phyloP scores from a whole-genome alignment of 2,329 filamentous ascomycete genomes.

The Colletotrichum cordylinicola region DNA sequence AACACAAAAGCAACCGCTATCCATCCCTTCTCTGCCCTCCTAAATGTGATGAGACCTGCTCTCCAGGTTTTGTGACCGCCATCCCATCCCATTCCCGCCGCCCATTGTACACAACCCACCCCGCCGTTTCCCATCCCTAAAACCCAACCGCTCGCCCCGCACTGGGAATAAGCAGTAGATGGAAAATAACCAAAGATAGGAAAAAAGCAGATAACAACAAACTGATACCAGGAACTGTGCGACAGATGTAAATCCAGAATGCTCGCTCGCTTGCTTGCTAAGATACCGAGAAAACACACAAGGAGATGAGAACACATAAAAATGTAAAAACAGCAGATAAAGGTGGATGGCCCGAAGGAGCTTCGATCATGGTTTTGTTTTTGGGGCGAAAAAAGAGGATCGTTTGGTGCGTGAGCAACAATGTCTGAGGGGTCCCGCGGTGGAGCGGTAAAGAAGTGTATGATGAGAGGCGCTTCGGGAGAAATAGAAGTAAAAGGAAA shows the following conservation, averaged over 20 bases:
- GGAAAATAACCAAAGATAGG: constrained; percentile 21
- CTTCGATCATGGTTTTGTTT: constrained; percentile 22
- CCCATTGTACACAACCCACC: constrained; percentile 8
- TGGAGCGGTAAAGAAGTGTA: constrained; percentile 34
- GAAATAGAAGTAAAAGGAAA: constrained; percentile 13
- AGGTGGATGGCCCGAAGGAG: constrained; percentile 22
- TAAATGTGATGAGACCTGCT: constrained; percentile 20
- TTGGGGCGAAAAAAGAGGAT: constrained; percentile 27
- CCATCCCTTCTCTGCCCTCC: not conserved
- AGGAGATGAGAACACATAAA: constrained; percentile 29
- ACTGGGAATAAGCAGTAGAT: constrained; percentile 24
- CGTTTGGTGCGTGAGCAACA: constrained; percentile 56
- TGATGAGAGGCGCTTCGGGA: constrained; percentile 21
- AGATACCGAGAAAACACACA: constrained; percentile 33
- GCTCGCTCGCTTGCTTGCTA: constrained; percentile 35
- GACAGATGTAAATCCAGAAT: constrained; percentile 11
- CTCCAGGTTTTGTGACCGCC: not conserved
- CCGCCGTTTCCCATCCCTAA: constrained; percentile 6
- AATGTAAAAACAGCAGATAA: not conserved
- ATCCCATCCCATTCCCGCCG: not conserved
- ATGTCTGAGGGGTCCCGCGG: constrained; percentile 40
- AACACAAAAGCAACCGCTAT: constrained; percentile 21
- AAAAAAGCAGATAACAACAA: constrained; percentile 18
- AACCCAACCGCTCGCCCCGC: not conserved
- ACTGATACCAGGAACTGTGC: constrained; percentile 1